Evolutionary conservation across 345 rosid genomes (phyloP), one percentile per base, ranked within the genome.

Genomic region (Physaria fendleri): DNA sequence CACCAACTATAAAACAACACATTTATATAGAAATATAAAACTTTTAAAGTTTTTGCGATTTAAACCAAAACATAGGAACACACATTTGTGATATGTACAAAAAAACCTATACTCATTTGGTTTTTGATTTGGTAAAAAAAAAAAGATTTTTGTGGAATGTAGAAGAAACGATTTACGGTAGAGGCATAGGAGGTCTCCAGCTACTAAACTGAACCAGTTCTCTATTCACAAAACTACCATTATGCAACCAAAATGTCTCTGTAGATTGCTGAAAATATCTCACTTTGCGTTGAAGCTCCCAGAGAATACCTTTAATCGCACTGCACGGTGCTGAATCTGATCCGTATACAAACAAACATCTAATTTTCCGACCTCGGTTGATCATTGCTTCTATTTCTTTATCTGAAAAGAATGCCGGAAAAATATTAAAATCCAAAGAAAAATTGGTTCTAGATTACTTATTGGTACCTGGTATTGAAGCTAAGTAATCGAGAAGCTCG

Each of bases 211-310:
- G 83, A 10, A 78, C 73, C 55, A 89, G 74, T 62, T 83, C 74
- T 56, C 88, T 75, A 47, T 85, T 85, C 43, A 89, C 88, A 44
- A 80, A 34, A 33, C 95, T 73, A 23, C 77, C 72, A 71, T 93
- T 83, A 71, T 87, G 99, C 74, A 93, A 78, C 99, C 99, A 93
- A 77, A 89, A 93, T 48, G 99, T 93, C 71, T 85, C 97, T 0
- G 86, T 64, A 5, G 97, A 93, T 44, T 80, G 99, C 56, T 93
- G 95, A 65, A 93, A 93, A 33, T 75, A 78, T 83, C 97, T 82
- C 54, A 82, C 89, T 79, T 86, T 93, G 57, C 91, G 82, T 65
- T 89, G 99, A 61, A 93, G 91, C 68, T 93, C 97, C 99, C 95
- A 89, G 60, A 93, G 6, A 58, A 93, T 72, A 57, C 91, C 99